phyloP scores from a whole-genome alignment of 140 eudicot species.

The Erigeron philadelphicus region DNA sequence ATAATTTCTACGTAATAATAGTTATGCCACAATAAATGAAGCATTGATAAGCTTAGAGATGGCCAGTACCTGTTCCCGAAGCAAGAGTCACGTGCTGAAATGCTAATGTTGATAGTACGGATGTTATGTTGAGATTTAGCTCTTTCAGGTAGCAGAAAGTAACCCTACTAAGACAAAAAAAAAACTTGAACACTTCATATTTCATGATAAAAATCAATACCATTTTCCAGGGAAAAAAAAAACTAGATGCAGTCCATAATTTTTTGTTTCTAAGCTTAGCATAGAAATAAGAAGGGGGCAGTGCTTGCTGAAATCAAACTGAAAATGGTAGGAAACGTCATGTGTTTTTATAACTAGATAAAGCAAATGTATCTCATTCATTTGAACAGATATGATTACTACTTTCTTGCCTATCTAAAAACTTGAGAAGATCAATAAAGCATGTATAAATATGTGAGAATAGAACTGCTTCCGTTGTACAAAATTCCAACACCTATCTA shows the following conservation, averaged over 20 bases:
- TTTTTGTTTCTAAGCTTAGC: neutral
- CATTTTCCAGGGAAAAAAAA: neutral
- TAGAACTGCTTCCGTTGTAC: neutral
- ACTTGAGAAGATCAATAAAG: neutral
- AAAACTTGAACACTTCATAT: neutral
- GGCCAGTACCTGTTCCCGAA: slow-evolving; percentile 78
- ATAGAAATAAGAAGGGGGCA: too few species aligned
- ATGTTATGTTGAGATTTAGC: slow-evolving; percentile 76
- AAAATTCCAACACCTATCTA: neutral
- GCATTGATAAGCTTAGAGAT: slow-evolving; percentile 15
- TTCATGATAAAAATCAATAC: neutral
- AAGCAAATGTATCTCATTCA: neutral
- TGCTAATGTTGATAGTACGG: slow-evolving; percentile 71
- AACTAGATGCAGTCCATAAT: neutral
- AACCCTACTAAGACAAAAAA: slow-evolving; percentile 51
- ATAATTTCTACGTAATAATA: neutral
- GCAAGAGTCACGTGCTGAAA: slow-evolving; percentile 88
- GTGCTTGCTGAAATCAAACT: too few species aligned
- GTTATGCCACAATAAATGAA: slow-evolving; percentile 13
- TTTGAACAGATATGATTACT: neutral
- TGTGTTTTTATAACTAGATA: neutral
- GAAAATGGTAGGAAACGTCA: too few species aligned
- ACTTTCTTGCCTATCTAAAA: neutral
- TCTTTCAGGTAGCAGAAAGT: slow-evolving; percentile 79
- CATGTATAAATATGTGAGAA: neutral